These are phyloP conservation scores for Aphanoascus verrucosus DNA, from an alignment of 2,329 filamentous ascomycete species.

Conservation along the genomic window DNA sequence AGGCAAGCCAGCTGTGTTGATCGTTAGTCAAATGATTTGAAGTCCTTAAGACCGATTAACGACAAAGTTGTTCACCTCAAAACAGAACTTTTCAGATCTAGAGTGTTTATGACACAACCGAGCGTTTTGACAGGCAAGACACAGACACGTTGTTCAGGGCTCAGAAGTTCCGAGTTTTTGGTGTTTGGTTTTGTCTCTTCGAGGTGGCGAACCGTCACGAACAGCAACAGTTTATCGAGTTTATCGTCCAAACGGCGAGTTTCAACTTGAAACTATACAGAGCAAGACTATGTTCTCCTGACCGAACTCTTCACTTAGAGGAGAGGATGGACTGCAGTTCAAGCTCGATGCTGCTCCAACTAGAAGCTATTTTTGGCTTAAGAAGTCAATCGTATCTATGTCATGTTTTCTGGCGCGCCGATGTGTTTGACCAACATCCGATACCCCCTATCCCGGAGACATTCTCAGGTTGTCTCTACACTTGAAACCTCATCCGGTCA, in stretches of 20 bases:
- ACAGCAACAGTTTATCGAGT: not conserved
- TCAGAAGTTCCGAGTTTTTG: not conserved
- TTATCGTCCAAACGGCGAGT: not conserved
- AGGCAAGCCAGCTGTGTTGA: no score
- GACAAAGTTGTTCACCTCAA: no score
- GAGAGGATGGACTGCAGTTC: not conserved
- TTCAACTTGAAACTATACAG: constrained; percentile 8
- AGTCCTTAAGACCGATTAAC: no score
- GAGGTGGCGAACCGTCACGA: not conserved
- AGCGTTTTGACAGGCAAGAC: not conserved
- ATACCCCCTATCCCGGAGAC: not conserved
- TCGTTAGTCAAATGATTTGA: no score
- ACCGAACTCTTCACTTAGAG: not conserved
- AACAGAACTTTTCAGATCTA: not conserved
- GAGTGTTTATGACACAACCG: constrained; percentile 2
- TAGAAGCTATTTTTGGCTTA: not conserved
- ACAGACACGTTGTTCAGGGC: not conserved
- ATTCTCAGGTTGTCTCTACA: not conserved
- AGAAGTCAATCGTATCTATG: not conserved
- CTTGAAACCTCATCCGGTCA: not conserved
- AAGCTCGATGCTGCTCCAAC: no score
- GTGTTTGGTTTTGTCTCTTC: not conserved
- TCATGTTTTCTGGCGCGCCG: not conserved
- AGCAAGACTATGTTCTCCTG: not conserved
- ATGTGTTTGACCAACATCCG: no score